Base-by-base conservation (phyloP, 805 yeast species). In the Lipomyces spencermartinsiae region DNA sequence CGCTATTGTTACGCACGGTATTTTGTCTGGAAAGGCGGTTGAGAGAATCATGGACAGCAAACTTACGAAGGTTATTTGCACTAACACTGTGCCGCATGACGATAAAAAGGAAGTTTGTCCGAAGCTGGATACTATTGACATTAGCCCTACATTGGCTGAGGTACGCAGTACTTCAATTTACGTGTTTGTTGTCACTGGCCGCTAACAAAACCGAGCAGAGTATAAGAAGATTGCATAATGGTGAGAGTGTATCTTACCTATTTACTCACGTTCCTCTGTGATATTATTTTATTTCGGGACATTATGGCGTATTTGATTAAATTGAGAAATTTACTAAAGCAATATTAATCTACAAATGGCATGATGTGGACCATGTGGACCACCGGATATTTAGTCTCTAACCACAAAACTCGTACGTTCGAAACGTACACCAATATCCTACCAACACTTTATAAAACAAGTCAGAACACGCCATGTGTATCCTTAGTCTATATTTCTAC, bases 1-100 rank as follows among this genome's bases (percentile, higher is more conserved):
- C 71, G 97, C 98, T 12, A 89, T 95, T 61, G 97, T 94, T 10
- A 94, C 98, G 0, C 99, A 94, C 77, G 99, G 98, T 64, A 91
- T 94, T 53, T 88, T 94, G 76, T 89, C 95, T 34, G 96, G 97
- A 53, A 84, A 86, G 66, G 98, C 98, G 14, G 84, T 89, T 66
- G 85, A 87, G 61, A 89, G 87, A 76, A 83, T 94, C 74, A 87
- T 87, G 76, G 82, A 83, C 65, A 86, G 93, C 65, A 87, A 87
- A 64, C 81, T 94, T 68, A 83, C 87, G 51, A 85, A 84, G 74
- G 89, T 95, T 54, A 92, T 93, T 16, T 94, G 98, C 80, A 92
- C 98, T 0, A 95, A 95, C 78, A 89, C 98, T 7, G 92, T 95
- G 70, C 98, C 98, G 6, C 86, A 92, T 66, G 89, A 85, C 68